Base-by-base conservation (phyloP, 345 rosid species). In the Erodium maritimum region DNA sequence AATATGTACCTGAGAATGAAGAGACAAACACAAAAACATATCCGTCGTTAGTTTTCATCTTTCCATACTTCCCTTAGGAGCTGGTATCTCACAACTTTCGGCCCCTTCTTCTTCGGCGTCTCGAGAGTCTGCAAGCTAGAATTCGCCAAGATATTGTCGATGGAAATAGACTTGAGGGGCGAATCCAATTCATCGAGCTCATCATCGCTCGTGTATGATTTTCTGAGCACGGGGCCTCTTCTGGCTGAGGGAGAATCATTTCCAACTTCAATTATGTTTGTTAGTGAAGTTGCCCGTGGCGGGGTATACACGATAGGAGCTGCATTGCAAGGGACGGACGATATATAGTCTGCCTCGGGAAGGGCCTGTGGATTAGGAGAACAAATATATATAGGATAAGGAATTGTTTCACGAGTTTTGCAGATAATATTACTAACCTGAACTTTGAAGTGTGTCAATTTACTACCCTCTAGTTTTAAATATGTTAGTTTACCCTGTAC, bases 131-230 rank as follows among this genome's bases (percentile, higher is more conserved):
- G 55, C 19, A 79, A 67, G 52, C 68, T 22, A n/a, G 75, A 64
- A 67, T 71, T 75, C 71, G 63, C 65, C 52, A 53, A 60, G 59
- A 68, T 37, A 65, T 75, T 79, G 51, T 79, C 84, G 1, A 68
- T 55, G 29, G 71, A n/a, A 54, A 88, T 74, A 0, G 95, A 78
- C 57, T 71, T 69, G 25, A 86, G 52, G 1, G 88, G 83, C 3
- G 93, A 78, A 75, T 84, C 98, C 68, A 88, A 68, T 67, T 86
- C 95, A 18, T 84, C 90, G 12, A 88, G 86, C 74, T 88, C 98
- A 21, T 88, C 98, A 19, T 91, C 96, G 2, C 98, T 88, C 0
- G 87, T 80, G 71, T 88, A 82, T 8, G 93, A 77, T 64, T 88
- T 88, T 68, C 65, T 81, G 51, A 76, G 82, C 63, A 84, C 67